Conservation (phyloP, 768 basidiomycete genomes). For the Cyclocybe aegerita region DNA sequence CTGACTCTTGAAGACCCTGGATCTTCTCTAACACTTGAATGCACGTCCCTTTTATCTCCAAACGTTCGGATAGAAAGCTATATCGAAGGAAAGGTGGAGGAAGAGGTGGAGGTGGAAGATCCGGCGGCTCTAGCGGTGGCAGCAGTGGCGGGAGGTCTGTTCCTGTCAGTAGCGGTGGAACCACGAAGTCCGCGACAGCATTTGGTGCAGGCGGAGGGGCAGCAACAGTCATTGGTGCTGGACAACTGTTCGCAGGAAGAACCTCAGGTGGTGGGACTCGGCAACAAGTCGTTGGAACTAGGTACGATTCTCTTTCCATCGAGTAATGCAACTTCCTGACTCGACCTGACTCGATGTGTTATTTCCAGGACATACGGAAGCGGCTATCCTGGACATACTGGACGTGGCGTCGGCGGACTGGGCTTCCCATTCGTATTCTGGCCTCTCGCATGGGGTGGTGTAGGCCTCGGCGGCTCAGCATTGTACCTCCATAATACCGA, state of each 20-base stretch:
- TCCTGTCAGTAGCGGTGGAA: conserved; percentile 9
- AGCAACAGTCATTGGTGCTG: conserved; percentile 36
- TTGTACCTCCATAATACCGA: conserved; percentile 29
- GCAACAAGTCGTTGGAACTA: conserved; percentile 39
- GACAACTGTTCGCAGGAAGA: conserved; percentile 47
- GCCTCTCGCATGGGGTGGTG: conserved; percentile 53
- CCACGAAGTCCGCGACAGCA: conserved; percentile 23
- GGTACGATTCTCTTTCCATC: conserved; percentile 27
- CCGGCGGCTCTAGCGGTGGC: conserved; percentile 5
- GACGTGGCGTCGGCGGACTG: conserved; percentile 45
- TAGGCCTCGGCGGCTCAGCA: conserved; percentile 19
- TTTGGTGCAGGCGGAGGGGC: conserved; percentile 31
- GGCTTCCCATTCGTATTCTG: conserved; percentile 68
- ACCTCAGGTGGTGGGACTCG: conserved; percentile 53
- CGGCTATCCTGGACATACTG: conserved; percentile 54
- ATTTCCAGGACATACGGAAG: conserved; percentile 53
- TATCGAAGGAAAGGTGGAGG: conserved; percentile 28
- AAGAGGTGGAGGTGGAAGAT: conserved; percentile 15
- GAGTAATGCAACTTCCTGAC: conserved; percentile 1
- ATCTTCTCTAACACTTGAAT: conserved; percentile 6
- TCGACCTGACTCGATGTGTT: conserved; percentile 7
- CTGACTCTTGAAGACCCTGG: not conserved
- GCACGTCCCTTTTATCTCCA: conserved; percentile 28
- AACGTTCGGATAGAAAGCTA: conserved; percentile 16
- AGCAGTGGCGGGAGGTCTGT: conserved; percentile 1